Base-by-base conservation (phyloP, 2,329 filamentous ascomycete species). In the Ophiocordyceps camponoti-rufipedis region DNA sequence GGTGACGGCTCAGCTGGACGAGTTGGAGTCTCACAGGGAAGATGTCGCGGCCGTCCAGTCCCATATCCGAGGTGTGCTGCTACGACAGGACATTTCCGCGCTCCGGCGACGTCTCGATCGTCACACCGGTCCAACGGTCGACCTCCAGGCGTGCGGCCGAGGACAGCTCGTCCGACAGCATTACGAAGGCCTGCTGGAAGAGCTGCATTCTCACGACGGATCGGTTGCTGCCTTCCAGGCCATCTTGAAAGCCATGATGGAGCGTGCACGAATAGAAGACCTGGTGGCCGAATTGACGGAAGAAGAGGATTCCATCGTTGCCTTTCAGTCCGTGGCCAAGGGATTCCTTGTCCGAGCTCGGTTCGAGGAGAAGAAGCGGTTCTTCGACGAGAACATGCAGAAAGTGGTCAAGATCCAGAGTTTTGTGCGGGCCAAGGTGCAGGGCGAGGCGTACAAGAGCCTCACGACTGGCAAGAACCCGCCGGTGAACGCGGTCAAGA, bases 321-420 rank as follows among this genome's bases (percentile, higher is more conserved):
- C 80, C 29, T 63, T 94, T 23, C 88, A 96, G 60, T 72, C 87
- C 5, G 71, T 76, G 6, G 75, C 82, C 8, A 78, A 81, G 53
- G 89, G 78, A 3, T 80, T 77, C 54, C 61, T 93, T 3, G 75
- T 96, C 31, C 76, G 89, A 32, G 71, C 69, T 13, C 72, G 71
- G 16, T 96, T 94, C 54, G 77, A 75, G 45, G 85, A 93, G 61
- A 94, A 94, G 71, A 79, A 82, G 58, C 79, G 78, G 19, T 89
- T 83, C 65, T 98, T 88, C 69, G 81, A 83, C 53, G 82, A 94
- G 63, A 98, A 98, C 57, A 98, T 98, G 91, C 80, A 94, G 56
- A 96, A 93, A 63, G 91, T 98, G 28, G 81, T 98, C 70, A 98
- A 98, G 64, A 87, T 96, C 47, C 93, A 98, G 60, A 98, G 91